Evolutionary conservation across 305 asterid species (phyloP).

Genomic region (Caryopteris hybrid): DNA sequence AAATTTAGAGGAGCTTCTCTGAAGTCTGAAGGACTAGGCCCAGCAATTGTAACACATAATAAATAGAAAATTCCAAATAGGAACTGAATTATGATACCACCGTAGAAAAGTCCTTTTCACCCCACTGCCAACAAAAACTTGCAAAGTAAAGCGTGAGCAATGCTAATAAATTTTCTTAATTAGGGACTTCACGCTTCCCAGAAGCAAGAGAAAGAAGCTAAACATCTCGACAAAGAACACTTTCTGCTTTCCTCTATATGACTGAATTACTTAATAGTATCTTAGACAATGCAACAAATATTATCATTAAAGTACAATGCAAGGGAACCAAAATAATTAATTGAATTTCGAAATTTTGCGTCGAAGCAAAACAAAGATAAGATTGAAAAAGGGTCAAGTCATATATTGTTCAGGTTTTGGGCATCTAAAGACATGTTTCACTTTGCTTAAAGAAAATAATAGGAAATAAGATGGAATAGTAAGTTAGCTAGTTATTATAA

Average conservation of each 20-base stretch:
- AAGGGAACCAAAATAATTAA: conserved; percentile 6
- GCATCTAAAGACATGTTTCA: neutral
- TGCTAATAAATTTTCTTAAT: conserved; percentile 19
- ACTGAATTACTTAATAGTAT: neutral
- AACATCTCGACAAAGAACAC: conserved; percentile 10
- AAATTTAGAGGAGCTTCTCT: conserved; percentile 12
- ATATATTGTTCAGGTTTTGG: neutral
- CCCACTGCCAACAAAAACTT: conserved; percentile 29
- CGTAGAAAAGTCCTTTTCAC: conserved; percentile 29
- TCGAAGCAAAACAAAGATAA: conserved; percentile 4
- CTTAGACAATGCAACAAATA: neutral
- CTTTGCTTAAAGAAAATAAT: neutral
- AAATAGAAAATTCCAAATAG: conserved; percentile 24
- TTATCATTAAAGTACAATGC: conserved; percentile 2
- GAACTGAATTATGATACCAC: conserved; percentile 47
- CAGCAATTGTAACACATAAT: conserved; percentile 39
- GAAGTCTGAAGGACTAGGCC: conserved; percentile 31
- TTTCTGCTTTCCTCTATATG: conserved; percentile 9
- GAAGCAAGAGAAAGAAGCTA: conserved; percentile 10
- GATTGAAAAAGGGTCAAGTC: neutral
- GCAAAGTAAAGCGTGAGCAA: conserved; percentile 34
- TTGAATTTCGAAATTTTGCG: conserved; percentile 3
- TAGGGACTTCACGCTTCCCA: conserved; percentile 20
- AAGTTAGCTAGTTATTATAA: neutral
- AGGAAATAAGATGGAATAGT: neutral